These are phyloP conservation scores for Posidonia australis DNA, from an alignment of 106 monocot species.

Conservation along the genomic window DNA sequence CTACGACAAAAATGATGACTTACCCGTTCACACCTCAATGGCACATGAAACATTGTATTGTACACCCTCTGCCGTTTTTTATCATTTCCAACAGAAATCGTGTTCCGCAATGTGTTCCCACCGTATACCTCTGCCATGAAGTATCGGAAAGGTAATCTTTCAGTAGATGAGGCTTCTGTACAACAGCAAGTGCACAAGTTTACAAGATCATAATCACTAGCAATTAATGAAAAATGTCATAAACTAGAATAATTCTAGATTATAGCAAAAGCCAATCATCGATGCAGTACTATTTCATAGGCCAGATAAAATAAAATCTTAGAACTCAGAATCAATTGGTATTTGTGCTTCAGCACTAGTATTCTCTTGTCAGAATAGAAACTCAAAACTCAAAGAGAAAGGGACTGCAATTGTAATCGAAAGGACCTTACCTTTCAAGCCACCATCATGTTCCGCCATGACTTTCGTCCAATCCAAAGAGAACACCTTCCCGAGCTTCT, in stretches of 20 bases:
- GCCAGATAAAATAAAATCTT: not conserved
- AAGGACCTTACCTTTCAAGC: not conserved
- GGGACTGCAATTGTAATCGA: not conserved
- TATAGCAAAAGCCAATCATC: not conserved
- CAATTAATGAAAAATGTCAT: not conserved
- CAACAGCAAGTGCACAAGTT: not conserved
- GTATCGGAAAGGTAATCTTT: constrained; percentile 58
- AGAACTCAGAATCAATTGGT: too few species aligned
- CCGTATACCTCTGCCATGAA: constrained; percentile 71
- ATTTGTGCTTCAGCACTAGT: too few species aligned
- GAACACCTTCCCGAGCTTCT: not conserved
- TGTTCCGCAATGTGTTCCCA: constrained; percentile 83
- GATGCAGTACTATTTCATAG: not conserved
- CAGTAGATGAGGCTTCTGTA: constrained; percentile 39
- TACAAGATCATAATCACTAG: not conserved
- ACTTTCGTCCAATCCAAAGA: constrained; percentile 3
- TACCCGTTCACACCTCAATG: constrained; percentile 96
- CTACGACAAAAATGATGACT: constrained; percentile 3
- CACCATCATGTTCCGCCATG: not conserved
- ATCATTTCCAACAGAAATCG: constrained; percentile 83
- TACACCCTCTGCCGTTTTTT: constrained; percentile 90
- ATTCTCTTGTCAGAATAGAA: too few species aligned
- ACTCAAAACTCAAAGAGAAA: too few species aligned
- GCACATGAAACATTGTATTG: constrained; percentile 94
- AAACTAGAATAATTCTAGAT: not conserved